Percentiles rank a stretch among this genome's conserved stretches.
These are phyloP conservation scores for Fagopyrum esculentum DNA, from an alignment of 148 eudicot genomes.

Conservation along the genomic window DNA sequence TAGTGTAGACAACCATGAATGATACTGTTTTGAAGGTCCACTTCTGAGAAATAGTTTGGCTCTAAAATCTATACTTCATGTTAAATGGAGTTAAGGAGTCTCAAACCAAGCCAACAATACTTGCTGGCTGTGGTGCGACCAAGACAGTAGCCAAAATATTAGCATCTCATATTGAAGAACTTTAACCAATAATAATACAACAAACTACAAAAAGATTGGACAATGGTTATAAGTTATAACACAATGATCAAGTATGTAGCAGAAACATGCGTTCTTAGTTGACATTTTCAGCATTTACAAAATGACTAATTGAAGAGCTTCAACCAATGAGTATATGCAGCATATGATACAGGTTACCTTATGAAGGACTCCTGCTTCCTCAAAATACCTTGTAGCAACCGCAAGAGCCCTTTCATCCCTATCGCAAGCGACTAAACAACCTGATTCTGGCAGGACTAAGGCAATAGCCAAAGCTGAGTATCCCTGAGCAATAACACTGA, in stretches of 20 bases:
- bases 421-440: constrained; percentile 83
- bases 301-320: not conserved
- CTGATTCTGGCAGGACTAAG: constrained; percentile 79
- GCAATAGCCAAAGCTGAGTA: constrained; percentile 95
- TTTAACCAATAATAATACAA: not conserved
- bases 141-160: constrained; percentile 80
- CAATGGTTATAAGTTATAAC: not conserved
- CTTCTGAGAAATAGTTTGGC: not conserved
- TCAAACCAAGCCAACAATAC: not conserved
- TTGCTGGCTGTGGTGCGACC: constrained; percentile 66
- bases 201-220: not conserved
- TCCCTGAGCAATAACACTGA: constrained; percentile 35
- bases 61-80: not conserved
- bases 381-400: constrained; percentile 76
- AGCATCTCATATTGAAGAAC: constrained; percentile 41
- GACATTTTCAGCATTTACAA: not conserved
- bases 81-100: not conserved
- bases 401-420: constrained; percentile 55
- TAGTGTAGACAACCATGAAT: not conserved
- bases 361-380: constrained; percentile 78
- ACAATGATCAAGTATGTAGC: not conserved
- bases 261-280: not conserved
- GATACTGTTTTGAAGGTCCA: not conserved
- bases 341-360: constrained; percentile 32
- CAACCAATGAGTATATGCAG: not conserved